Evolutionary conservation across 2,329 filamentous ascomycete species (phyloP).

Genomic region (Aspergillus phoenicis): DNA sequence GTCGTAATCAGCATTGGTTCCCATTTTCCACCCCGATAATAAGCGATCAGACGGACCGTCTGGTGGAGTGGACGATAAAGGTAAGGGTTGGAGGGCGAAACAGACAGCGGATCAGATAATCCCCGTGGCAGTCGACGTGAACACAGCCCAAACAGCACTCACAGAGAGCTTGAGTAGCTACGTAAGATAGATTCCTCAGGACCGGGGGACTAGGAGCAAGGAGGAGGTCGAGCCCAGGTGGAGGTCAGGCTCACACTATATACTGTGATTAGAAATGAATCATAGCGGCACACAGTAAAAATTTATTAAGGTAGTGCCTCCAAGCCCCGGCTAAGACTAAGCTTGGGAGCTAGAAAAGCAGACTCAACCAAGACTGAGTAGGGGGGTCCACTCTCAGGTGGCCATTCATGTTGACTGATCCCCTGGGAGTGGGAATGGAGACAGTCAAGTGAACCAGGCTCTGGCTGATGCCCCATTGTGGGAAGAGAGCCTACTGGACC

Average conservation of each 20-base stretch:
- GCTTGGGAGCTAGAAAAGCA: conserved; percentile 17
- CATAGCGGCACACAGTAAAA: neutral
- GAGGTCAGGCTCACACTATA: neutral
- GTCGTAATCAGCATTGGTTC: conserved; percentile 29
- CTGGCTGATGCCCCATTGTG: conserved; percentile 9
- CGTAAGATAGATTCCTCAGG: neutral
- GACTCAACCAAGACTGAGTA: neutral
- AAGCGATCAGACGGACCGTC: neutral
- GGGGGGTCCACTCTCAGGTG: conserved; percentile 3
- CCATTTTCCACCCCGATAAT: conserved; percentile 16
- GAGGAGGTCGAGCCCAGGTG: neutral
- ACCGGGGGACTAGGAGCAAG: neutral
- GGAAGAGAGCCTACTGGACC: conserved; percentile 15
- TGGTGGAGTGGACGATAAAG: neutral
- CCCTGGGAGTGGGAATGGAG: conserved; percentile 1
- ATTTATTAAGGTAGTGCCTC: conserved; percentile 4
- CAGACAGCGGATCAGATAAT: conserved; percentile 4
- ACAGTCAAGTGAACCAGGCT: conserved; percentile 4
- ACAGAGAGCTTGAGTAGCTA: neutral
- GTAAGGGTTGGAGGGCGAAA: conserved; percentile 5
- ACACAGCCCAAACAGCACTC: neutral
- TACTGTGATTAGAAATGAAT: conserved; percentile 5
- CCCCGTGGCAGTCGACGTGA: neutral
- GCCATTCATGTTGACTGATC: neutral
- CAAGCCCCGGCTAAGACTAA: conserved; percentile 12